Percentiles rank a stretch among this genome's conserved stretches.
phyloP scores from a whole-genome alignment of 768 basidiomycete genomes.

The Trametopsis cervina region DNA sequence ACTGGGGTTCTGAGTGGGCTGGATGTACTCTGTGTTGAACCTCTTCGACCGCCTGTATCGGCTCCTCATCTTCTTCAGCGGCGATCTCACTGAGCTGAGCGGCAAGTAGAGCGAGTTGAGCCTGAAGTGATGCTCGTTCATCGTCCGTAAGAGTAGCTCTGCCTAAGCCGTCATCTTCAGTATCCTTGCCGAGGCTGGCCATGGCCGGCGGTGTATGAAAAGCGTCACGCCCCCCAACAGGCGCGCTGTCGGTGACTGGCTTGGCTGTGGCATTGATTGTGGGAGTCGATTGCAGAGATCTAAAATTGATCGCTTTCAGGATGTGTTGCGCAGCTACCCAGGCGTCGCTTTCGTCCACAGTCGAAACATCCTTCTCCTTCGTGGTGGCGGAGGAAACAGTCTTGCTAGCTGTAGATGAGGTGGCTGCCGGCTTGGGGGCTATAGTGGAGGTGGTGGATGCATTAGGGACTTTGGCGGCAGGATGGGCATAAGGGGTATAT shows the following conservation, averaged over 20 bases:
- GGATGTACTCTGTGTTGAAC: neutral
- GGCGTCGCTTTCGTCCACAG: conserved; percentile 44
- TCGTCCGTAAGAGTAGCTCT: conserved; percentile 29
- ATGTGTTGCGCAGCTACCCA: conserved; percentile 78
- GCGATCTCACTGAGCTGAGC: conserved; percentile 67
- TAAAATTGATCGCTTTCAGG: conserved; percentile 71
- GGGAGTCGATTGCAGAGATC: conserved; percentile 22
- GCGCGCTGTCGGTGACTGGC: neutral
- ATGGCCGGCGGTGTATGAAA: conserved; percentile 5
- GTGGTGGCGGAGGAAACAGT: neutral
- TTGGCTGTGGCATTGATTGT: neutral
- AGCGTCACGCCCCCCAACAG: neutral
- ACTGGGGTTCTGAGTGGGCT: neutral
- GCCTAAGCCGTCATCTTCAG: conserved; percentile 11
- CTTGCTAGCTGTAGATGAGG: conserved; percentile 2
- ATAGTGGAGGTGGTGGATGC: neutral
- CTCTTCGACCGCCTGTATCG: neutral
- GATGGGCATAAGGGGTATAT: conserved; percentile 18
- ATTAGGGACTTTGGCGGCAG: conserved; percentile 1
- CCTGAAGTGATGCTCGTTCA: conserved; percentile 63
- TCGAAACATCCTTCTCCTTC: conserved; percentile 15
- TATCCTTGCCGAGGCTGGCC: conserved; percentile 11
- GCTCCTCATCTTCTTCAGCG: conserved; percentile 26
- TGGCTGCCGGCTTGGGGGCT: neutral
- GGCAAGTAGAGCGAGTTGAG: conserved; percentile 64